A percentile compares a stretch with the other conserved stretches of the same genome.
Evolutionary conservation across 257 asterid genomes (phyloP).

Genomic region (Striga asiatica): DNA sequence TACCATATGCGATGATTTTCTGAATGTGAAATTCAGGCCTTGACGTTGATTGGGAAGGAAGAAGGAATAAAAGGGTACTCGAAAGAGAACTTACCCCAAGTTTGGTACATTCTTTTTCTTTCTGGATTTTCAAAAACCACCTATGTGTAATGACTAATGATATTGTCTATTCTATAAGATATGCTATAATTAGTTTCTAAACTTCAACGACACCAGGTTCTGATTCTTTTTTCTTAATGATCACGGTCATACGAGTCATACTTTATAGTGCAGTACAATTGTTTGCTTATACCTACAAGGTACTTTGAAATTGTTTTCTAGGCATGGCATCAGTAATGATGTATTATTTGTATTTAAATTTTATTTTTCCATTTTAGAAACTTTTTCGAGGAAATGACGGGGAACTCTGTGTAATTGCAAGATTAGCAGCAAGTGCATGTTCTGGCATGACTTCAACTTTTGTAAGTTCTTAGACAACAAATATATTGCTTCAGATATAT

Average conservation of each 20-base stretch:
- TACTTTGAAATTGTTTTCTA: constrained; percentile 19
- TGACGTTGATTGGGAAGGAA: constrained; percentile 55
- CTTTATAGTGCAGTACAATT: constrained; percentile 87
- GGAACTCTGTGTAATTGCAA: constrained; percentile 62
- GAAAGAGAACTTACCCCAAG: constrained; percentile 88
- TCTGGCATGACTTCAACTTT: constrained; percentile 98
- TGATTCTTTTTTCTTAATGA: constrained; percentile 7
- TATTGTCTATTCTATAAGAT: not conserved
- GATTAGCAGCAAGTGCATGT: constrained; percentile 95
- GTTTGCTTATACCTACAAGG: constrained; percentile 85
- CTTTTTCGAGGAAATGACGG: constrained; percentile 55
- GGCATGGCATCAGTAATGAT: not conserved
- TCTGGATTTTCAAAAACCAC: not conserved
- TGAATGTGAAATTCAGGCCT: constrained; percentile 36
- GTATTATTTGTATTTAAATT: not conserved
- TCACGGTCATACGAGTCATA: constrained; percentile 73
- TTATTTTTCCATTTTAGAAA: constrained; percentile 32
- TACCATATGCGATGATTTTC: constrained; percentile 2
- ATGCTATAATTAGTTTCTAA: not conserved
- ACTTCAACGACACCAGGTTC: not conserved
- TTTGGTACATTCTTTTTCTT: constrained; percentile 18
- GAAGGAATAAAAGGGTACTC: constrained; percentile 89
- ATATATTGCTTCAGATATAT: not conserved
- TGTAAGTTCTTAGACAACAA: constrained; percentile 46
- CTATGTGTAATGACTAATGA: constrained; percentile 7